phyloP scores from a whole-genome alignment of 768 basidiomycete genomes.

The Neoboletus subvelutipes region DNA sequence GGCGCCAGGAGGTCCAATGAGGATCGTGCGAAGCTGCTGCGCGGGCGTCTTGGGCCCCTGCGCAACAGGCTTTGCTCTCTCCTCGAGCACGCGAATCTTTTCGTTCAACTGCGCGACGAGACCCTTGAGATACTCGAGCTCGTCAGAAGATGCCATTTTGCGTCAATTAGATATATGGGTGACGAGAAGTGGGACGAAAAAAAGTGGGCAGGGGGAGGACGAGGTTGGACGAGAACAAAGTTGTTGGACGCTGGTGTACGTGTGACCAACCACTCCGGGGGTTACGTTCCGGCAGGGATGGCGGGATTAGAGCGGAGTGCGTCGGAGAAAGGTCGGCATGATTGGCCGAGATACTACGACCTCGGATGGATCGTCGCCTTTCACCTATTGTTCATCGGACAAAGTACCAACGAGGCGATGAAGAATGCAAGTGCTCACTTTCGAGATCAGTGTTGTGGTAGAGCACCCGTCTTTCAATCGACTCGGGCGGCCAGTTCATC shows the following conservation, averaged over 20 bases:
- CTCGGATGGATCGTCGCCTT: no score
- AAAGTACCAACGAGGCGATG: neutral
- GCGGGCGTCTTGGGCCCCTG: slow-evolving; percentile 57
- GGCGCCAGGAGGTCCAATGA: slow-evolving; percentile 96
- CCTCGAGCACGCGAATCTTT: slow-evolving; percentile 83
- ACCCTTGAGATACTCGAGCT: slow-evolving; percentile 93
- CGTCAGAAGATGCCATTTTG: slow-evolving; percentile 65
- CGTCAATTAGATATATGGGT: neutral
- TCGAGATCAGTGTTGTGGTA: neutral
- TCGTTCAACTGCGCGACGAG: slow-evolving; percentile 88
- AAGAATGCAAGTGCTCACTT: neutral
- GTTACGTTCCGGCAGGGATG: slow-evolving; percentile 6
- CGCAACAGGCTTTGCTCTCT: slow-evolving; percentile 52
- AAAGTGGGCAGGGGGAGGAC: neutral
- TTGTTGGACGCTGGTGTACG: neutral
- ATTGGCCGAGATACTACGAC: neutral
- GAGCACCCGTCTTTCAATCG: neutral
- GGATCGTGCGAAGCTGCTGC: slow-evolving; percentile 83
- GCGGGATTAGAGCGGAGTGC: slow-evolving; percentile 26
- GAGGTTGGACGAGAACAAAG: neutral
- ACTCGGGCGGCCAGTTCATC: no score
- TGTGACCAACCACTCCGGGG: neutral
- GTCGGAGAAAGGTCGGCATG: slow-evolving; percentile 11
- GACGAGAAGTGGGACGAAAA: neutral
- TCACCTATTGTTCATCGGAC: neutral